phyloP scores from a whole-genome alignment of 352 stramenopile genomes.

The Phytophthora fragariaefolia region DNA sequence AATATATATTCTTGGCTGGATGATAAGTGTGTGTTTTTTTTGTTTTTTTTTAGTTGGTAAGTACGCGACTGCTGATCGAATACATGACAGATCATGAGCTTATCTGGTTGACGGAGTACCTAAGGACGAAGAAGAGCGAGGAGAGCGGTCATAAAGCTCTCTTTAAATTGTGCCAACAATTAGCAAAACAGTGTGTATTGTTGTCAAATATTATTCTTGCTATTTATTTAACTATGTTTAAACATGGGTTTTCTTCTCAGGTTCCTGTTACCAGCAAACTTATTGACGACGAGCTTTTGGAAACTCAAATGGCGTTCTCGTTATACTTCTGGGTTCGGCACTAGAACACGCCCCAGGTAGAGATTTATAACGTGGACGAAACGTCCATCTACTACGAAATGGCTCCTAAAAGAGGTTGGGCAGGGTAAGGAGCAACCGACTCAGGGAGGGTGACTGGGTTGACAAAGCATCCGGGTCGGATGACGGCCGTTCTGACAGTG shows the following conservation, averaged over 20 bases:
- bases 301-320: neutral
- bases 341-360: neutral
- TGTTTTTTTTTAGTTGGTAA: neutral
- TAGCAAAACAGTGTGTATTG: constrained; percentile 8
- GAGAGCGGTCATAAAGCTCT: constrained; percentile 10
- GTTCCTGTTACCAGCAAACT: constrained; percentile 13
- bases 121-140: constrained; percentile 7
- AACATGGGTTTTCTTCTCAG: constrained; percentile 10
- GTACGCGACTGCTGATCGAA: constrained; percentile 11
- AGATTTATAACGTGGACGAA: constrained; percentile 16
- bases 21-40: no score
- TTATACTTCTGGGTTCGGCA: constrained; percentile 6
- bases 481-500: constrained; percentile 1
- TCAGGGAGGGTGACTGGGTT: constrained; percentile 5
- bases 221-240: constrained; percentile 5
- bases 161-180: constrained; percentile 10
- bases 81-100: no score
- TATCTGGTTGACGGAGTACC: constrained; percentile 7
- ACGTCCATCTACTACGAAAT: constrained; percentile 9
- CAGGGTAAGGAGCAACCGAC: neutral
- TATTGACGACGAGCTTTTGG: neutral
- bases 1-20: no score
- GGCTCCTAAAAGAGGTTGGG: neutral
- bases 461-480: constrained; percentile 5
- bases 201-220: neutral